Evolutionary conservation across 1,284 basidiomycete genomes (phyloP), one percentile per base, ranked within the genome.

Genomic region (Athelia sp.): DNA sequence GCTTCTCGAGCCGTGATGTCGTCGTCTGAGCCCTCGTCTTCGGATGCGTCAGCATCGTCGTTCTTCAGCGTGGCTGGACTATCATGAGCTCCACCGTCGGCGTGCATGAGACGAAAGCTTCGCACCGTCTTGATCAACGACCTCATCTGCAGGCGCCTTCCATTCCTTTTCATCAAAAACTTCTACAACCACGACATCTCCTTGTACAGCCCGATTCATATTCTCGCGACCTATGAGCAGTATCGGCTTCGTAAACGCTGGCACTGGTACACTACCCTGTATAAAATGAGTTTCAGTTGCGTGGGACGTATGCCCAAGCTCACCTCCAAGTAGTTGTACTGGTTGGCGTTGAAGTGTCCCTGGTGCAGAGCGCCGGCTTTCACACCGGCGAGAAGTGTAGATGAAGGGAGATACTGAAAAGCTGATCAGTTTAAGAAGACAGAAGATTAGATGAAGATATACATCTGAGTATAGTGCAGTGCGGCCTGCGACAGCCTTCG

Each of bases 121-220:
- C 81, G 56, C 55, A 90, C 90, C 69, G 58, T 96, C 93, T 70
- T 92, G 88, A 62, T 98, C 96, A 3, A 98, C 79, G 0, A 99
- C 95, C 59, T 96, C 91, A 55, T 98, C 90, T 3, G 85, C 85
- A 3, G 94, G 90, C 0, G 91, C 87, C 64, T 91, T 93, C 97
- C 97, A 99, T 60, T 98, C 87, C 3, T 75, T 78, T 66, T 96
- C 82, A 18, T 87, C 82, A 51, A 98, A 87, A 0, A 99, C 74
- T 63, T 98, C 87, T 1, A 99, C 85, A 0, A 87, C 93, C 0
- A 99, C 94, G 15, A 97, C 70, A 62, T 99, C 97, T 1, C 97
- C 95, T 50, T 98, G 84, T 3, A 98, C 89, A 0, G 94, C 84
- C 22, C 97, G 83, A 64, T 99, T 99, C 90, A 98, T 98, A 51